These are phyloP conservation scores for Striga hermonthica DNA, from an alignment of 305 asterid genomes.

Conservation along the genomic window DNA sequence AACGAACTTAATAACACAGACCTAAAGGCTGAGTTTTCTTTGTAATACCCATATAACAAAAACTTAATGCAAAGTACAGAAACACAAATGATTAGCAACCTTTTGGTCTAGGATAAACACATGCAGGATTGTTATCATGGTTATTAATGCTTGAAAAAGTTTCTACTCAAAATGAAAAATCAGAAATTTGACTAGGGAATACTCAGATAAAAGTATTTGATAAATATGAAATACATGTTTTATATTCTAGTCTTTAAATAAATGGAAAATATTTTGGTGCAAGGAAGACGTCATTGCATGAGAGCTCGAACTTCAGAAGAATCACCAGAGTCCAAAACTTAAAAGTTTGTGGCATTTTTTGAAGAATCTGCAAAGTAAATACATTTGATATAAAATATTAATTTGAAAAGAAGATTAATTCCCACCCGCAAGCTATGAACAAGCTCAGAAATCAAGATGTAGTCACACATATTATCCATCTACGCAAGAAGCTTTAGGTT, in stretches of 20 bases:
- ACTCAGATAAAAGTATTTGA: constrained; percentile 24
- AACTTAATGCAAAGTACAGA: background rate
- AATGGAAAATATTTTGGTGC: constrained; percentile 37
- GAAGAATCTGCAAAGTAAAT: constrained; percentile 70
- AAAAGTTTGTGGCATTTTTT: constrained; percentile 48
- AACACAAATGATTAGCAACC: background rate
- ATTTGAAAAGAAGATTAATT: constrained; percentile 23
- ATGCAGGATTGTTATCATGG: constrained; percentile 23
- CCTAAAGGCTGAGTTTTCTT: background rate
- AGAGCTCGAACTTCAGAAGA: constrained; percentile 64
- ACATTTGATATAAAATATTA: constrained; percentile 41
- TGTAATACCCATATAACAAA: background rate
- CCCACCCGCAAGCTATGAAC: constrained; percentile 14
- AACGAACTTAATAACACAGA: background rate
- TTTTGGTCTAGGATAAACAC: background rate
- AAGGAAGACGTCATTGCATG: constrained; percentile 54
- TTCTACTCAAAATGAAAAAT: constrained; percentile 32
- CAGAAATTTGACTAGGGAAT: constrained; percentile 40
- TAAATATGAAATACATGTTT: constrained; percentile 42
- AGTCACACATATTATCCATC: background rate
- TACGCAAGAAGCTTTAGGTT: background rate
- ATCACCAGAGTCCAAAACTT: constrained; percentile 58
- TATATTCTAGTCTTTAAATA: constrained; percentile 45
- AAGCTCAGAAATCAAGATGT: background rate
- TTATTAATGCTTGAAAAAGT: constrained; percentile 36